phyloP scores from a whole-genome alignment of 1,139 yeast species.

The Petasospora rhodanensis region DNA sequence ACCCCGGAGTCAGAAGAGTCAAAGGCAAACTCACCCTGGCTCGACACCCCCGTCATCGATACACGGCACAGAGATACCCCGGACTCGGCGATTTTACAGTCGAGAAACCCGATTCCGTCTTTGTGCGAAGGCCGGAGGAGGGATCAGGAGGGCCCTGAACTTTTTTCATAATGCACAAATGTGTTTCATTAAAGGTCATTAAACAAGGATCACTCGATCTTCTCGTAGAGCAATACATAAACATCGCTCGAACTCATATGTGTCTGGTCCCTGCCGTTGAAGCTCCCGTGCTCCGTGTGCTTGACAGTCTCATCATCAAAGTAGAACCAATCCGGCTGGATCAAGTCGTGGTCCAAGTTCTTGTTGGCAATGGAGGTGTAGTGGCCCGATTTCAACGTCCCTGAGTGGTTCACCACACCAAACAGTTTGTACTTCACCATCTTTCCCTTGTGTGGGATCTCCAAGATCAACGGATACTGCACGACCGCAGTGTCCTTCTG shows the following conservation, averaged over 20 bases:
- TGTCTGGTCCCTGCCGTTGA: slow-evolving; percentile 35
- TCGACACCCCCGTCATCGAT: too few relatives aligned
- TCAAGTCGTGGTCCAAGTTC: slow-evolving; percentile 29
- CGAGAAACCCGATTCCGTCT: too few relatives aligned
- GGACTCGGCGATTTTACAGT: too few relatives aligned
- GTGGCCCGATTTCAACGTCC: slow-evolving; percentile 69
- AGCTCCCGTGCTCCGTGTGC: slow-evolving; percentile 44
- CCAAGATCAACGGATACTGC: slow-evolving; percentile 51
- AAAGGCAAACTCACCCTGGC: too few relatives aligned
- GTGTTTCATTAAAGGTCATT: not conserved
- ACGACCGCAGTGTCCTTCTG: slow-evolving; percentile 52
- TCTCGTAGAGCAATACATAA: slow-evolving; percentile 68
- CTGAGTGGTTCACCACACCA: slow-evolving; percentile 67
- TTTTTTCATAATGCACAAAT: too few relatives aligned
- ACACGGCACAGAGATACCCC: too few relatives aligned
- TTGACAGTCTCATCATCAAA: slow-evolving; percentile 68
- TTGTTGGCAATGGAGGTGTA: slow-evolving; percentile 66
- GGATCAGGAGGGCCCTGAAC: too few relatives aligned
- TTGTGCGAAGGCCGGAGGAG: too few relatives aligned
- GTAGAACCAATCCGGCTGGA: slow-evolving; percentile 54
- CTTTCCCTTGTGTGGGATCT: slow-evolving; percentile 39
- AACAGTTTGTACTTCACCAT: slow-evolving; percentile 46
- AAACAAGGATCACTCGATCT: slow-evolving; percentile 1
- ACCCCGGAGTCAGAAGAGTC: too few relatives aligned
- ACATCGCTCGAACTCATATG: slow-evolving; percentile 52